Conservation (phyloP, 2,329 filamentous ascomycete species). For the Lecanicillium sp. region DNA sequence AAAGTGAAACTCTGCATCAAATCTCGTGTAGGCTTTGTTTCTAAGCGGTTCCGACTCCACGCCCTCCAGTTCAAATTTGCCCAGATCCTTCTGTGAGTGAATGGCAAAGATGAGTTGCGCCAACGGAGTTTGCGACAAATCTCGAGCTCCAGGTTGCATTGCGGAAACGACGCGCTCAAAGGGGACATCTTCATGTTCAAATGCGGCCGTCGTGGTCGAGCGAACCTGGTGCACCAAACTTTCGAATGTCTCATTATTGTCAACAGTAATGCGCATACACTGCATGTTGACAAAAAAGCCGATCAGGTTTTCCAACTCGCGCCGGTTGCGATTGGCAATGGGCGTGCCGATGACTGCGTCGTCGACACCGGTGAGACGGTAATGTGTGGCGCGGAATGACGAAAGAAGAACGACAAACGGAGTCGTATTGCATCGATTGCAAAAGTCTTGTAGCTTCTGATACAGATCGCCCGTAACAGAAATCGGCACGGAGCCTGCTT, state of each 20-base stretch:
- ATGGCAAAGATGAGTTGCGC: conserved; percentile 15
- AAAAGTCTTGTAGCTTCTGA: conserved; percentile 12
- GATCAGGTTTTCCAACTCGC: conserved; percentile 13
- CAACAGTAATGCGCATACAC: conserved; percentile 15
- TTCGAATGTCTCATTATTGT: conserved; percentile 12
- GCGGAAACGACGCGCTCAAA: conserved; percentile 15
- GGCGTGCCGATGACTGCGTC: conserved; percentile 16
- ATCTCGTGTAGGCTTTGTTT: neutral
- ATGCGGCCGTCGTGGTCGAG: conserved; percentile 6
- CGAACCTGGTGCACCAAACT: conserved; percentile 15
- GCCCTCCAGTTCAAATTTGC: neutral
- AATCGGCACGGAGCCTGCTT: neutral
- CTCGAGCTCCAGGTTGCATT: neutral
- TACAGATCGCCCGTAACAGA: conserved; percentile 3
- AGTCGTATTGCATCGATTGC: conserved; percentile 8
- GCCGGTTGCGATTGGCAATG: conserved; percentile 15
- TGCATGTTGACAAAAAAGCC: conserved; percentile 20
- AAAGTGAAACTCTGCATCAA: conserved; percentile 7
- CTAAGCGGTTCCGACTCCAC: neutral
- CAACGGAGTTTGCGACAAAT: conserved; percentile 12
- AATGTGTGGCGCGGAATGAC: conserved; percentile 15
- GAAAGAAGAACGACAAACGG: conserved; percentile 13
- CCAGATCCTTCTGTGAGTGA: conserved; percentile 10
- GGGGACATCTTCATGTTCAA: conserved; percentile 16
- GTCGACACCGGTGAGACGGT: conserved; percentile 14